These are phyloP conservation scores for Theobroma cacao DNA, from an alignment of 345 rosid genomes.

Conservation along the genomic window DNA sequence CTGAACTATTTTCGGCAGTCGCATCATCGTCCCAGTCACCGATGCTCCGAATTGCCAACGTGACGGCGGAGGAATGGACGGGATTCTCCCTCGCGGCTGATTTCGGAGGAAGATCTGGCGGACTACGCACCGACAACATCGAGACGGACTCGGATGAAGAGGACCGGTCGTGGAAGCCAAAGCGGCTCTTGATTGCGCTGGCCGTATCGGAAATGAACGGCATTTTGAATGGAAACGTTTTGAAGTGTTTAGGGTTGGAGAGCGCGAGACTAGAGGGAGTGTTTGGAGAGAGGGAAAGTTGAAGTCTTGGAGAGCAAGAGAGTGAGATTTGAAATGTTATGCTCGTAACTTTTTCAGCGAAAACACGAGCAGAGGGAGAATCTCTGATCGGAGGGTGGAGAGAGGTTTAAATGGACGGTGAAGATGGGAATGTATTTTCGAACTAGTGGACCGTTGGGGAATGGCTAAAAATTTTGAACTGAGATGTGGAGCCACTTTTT, in stretches of 20 bases:
- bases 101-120: slow-evolving; percentile 45
- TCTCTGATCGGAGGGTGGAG: not conserved
- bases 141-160: slow-evolving; percentile 38
- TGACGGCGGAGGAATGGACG: slow-evolving; percentile 21
- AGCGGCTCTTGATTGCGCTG: slow-evolving; percentile 78
- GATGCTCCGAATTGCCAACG: slow-evolving; percentile 38
- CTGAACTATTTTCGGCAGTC: slow-evolving; percentile 22
- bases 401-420: slow-evolving; percentile 11
- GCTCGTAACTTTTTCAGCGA: not conserved
- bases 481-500: slow-evolving; percentile 20
- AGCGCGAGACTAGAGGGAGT: not conserved
- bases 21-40: slow-evolving; percentile 45
- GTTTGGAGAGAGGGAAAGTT: not conserved
- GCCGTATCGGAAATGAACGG: slow-evolving; percentile 79
- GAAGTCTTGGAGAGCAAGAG: not conserved
- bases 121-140: slow-evolving; percentile 29
- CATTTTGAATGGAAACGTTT: slow-evolving; percentile 30
- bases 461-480: slow-evolving; percentile 1
- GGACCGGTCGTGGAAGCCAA: slow-evolving; percentile 70
- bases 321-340: slow-evolving; percentile 4
- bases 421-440: not conserved
- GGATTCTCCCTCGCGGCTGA: slow-evolving; percentile 42
- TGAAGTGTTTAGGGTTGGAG: not conserved
- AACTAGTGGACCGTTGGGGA: slow-evolving; percentile 10
- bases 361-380: not conserved